Evolutionary conservation across 106 monocot species (phyloP).

Genomic region (Dendrobium chrysotoxum): DNA sequence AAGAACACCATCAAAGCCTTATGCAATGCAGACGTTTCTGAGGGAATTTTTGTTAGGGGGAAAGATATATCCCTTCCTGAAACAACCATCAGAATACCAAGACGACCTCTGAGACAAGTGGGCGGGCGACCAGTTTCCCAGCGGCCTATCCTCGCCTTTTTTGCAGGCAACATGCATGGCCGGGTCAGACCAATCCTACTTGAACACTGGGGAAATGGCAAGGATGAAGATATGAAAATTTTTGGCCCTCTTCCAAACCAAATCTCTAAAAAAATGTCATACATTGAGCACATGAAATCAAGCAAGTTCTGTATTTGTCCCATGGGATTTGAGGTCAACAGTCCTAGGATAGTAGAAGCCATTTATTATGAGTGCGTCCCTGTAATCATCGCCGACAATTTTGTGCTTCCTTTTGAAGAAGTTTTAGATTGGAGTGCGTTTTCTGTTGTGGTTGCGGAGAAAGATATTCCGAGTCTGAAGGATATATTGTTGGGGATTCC

Average conservation of each 20-base stretch:
- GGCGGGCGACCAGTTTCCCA: conserved; percentile 57
- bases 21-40: conserved; percentile 83
- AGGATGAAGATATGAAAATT: conserved; percentile 63
- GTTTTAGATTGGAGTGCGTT: conserved; percentile 80
- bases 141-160: conserved; percentile 71
- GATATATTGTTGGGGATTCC: conserved; percentile 52
- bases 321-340: conserved; percentile 92
- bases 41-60: conserved; percentile 66
- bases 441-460: conserved; percentile 74
- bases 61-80: conserved; percentile 88
- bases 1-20: conserved; percentile 72
- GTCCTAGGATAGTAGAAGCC: conserved; percentile 93
- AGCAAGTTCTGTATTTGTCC: conserved; percentile 95
- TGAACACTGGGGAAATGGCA: conserved; percentile 44
- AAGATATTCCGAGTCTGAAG: conserved; percentile 79
- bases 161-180: conserved; percentile 82
- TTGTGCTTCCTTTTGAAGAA: conserved; percentile 76
- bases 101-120: conserved; percentile 46
- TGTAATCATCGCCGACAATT: conserved; percentile 80
- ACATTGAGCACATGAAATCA: conserved; percentile 74
- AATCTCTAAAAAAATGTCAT: conserved; percentile 59
- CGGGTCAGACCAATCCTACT: conserved; percentile 63
- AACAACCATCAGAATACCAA: conserved; percentile 58
- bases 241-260: conserved; percentile 63
- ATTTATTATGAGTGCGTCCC: conserved; percentile 91